A percentile compares a stretch with the other conserved stretches of the same genome.
phyloP scores from a whole-genome alignment of 805 yeast species.

The Spathaspora sp. region DNA sequence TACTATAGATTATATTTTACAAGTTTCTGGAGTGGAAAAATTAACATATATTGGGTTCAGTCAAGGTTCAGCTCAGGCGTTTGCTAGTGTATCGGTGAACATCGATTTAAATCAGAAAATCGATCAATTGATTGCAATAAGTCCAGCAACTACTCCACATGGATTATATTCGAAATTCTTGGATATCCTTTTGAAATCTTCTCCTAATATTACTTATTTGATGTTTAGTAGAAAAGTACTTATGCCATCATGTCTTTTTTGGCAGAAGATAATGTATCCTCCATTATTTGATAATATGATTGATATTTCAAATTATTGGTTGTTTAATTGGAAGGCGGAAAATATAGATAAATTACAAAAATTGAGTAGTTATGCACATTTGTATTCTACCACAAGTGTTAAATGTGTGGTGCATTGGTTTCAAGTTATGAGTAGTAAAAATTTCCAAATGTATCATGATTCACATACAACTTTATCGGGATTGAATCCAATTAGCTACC shows the following conservation, averaged over 20 bases:
- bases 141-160: slow-evolving; percentile 93
- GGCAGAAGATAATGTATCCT: slow-evolving; percentile 78
- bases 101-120: slow-evolving; percentile 57
- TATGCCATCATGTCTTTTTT: slow-evolving; percentile 72
- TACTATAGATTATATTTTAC: slow-evolving; percentile 68
- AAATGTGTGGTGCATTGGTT: slow-evolving; percentile 96
- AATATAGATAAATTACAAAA: slow-evolving; percentile 77
- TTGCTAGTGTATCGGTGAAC: slow-evolving; percentile 72
- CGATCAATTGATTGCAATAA: slow-evolving; percentile 68
- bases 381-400: slow-evolving; percentile 88
- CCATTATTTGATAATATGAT: slow-evolving; percentile 69
- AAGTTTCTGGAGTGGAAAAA: slow-evolving; percentile 34
- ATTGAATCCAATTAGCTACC: slow-evolving; percentile 35
- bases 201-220: slow-evolving; percentile 67
- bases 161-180: slow-evolving; percentile 75
- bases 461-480: slow-evolving; percentile 15
- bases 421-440: slow-evolving; percentile 73
- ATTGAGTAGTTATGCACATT: slow-evolving; percentile 74
- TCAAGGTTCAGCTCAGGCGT: slow-evolving; percentile 92
- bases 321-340: slow-evolving; percentile 76
- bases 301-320: slow-evolving; percentile 60
- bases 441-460: slow-evolving; percentile 90
- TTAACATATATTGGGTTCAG: slow-evolving; percentile 83
- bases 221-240: slow-evolving; percentile 74
- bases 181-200: slow-evolving; percentile 69